A percentile compares a stretch with the other conserved stretches of the same genome.
Conservation (phyloP, 176 grass and related monocot species). For the Hsuehochloa calcarea region DNA sequence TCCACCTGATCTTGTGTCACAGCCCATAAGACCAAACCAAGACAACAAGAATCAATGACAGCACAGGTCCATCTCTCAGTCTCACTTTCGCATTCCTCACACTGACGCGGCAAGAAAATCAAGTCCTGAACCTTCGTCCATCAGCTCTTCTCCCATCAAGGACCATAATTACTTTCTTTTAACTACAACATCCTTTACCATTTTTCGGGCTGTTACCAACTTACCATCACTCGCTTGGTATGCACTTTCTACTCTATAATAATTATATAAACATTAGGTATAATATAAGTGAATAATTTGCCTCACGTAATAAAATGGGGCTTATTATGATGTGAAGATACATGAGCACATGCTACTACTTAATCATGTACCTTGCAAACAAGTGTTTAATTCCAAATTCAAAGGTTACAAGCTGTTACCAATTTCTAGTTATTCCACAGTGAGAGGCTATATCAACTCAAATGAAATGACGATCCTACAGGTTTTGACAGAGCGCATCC, state of each 20-base stretch:
- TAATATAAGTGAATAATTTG: not conserved
- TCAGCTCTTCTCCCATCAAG: not conserved
- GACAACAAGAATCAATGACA: not conserved
- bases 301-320: not conserved
- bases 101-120: not conserved
- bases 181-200: not conserved
- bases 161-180: not conserved
- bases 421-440: not conserved
- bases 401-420: not conserved
- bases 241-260: not conserved
- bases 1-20: not conserved
- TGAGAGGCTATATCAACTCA: not conserved
- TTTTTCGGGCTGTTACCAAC: not conserved
- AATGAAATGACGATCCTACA: not conserved
- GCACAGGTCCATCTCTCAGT: not conserved
- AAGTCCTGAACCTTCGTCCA: not conserved
- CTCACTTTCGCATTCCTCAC: not conserved
- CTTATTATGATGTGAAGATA: not conserved
- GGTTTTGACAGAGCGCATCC: not conserved
- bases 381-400: not conserved
- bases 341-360: not conserved
- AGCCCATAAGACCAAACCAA: not conserved
- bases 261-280: not conserved
- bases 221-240: not conserved
- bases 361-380: not conserved